Base-by-base conservation (phyloP, 805 yeast genomes). In the Kluyveromyces dobzhanskii region DNA sequence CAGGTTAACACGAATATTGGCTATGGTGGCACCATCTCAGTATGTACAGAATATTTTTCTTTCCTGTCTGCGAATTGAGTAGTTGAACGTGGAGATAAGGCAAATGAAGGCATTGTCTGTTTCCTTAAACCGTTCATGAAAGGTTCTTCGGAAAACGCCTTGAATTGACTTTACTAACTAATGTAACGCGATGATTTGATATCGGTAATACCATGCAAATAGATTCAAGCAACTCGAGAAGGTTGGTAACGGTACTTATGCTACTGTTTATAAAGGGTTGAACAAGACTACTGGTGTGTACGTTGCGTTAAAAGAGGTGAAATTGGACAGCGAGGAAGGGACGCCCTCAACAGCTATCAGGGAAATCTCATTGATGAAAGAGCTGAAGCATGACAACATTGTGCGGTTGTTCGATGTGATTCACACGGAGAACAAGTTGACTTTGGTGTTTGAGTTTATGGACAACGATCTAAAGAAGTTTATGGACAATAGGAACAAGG, bases 301-400 rank as follows among this genome's bases (percentile, higher is more conserved):
- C 32, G 98, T 92, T 27, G 98, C 98, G 0, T 68, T 92, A 50
- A 92, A 92, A 62, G 94, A 92, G 65, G 94, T 92, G 60, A 76
- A 97, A 42, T 67, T 92, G 38, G 98, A 92, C 59, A 85, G 94
- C 16, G 98, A 92, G 61, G 98, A 92, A 61, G 98, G 98, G 14
- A 97, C 94, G 17, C 98, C 98, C 2, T 87, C 97, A 1, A 92
- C 98, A 0, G 97, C 98, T 4, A 92, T 92, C 43, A 73, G 98
- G 52, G 98, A 92, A 59, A 92, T 92, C 50, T 90, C 97, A 1
- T 70, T 92, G 33, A 73, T 92, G 62, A 90, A 92, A 60, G 98
- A 92, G 59, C 73, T 92, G 72, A 76, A 85, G 47, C 95, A 92
- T 64, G 94, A 86, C 44, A 87, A 90, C 62, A 88, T 90, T 38